Evolutionary conservation across 73 alveolate species (phyloP).

Genomic region (Paramecium caudatum): DNA sequence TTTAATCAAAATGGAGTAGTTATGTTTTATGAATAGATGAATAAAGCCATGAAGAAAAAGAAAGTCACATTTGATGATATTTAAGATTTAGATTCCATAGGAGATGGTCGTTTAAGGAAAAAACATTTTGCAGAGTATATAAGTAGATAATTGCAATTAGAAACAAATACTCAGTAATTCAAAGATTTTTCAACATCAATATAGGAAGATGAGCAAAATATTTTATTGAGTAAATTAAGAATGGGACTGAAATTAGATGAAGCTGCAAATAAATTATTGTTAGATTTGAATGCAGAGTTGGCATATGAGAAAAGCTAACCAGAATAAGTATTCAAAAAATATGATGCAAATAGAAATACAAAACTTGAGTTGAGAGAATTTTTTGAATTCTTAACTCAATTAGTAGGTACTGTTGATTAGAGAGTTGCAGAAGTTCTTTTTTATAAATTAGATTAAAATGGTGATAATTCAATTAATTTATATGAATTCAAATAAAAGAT

Average conservation of each 20-base stretch:
- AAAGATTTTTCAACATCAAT: background rate
- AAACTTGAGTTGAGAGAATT: slow-evolving; percentile 54
- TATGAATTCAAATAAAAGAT: slow-evolving; percentile 18
- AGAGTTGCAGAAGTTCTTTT: slow-evolving; percentile 1
- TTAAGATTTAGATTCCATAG: slow-evolving; percentile 34
- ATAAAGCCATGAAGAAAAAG: slow-evolving; percentile 42
- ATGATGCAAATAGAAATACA: slow-evolving; percentile 58
- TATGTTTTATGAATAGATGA: background rate
- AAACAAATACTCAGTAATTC: background rate
- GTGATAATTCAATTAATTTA: slow-evolving; percentile 12
- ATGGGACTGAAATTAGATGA: slow-evolving; percentile 36
- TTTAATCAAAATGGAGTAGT: background rate
- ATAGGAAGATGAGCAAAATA: background rate
- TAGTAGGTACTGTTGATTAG: background rate
- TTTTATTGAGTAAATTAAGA: slow-evolving; percentile 4
- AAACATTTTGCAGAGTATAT: background rate
- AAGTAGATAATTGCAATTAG: background rate
- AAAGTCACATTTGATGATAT: background rate
- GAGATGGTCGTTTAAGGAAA: background rate
- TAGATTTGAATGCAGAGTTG: slow-evolving; percentile 29
- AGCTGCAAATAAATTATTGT: background rate
- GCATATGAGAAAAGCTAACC: slow-evolving; percentile 11
- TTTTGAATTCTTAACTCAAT: background rate
- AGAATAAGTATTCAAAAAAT: slow-evolving; percentile 53
- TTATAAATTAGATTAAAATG: slow-evolving; percentile 46